A percentile compares a stretch with the other conserved stretches of the same genome.
Evolutionary conservation across 2,329 filamentous ascomycete species (phyloP).

Genomic region (Orbilia oligospora): DNA sequence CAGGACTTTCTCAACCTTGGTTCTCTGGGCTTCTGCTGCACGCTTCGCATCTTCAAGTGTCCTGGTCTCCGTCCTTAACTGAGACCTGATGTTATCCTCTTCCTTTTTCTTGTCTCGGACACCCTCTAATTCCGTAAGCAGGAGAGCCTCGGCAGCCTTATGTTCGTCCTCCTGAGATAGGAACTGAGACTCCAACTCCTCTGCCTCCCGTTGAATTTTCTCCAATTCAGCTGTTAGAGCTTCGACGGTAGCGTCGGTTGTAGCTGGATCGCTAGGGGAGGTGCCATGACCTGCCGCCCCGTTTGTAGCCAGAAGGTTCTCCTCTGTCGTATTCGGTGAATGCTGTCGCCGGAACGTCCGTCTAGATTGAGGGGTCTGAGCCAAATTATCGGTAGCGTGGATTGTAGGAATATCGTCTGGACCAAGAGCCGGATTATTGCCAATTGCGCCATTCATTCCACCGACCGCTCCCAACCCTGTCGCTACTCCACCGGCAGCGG

Average conservation of each 20-base stretch:
- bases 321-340: constrained; percentile 54
- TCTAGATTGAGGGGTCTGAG: constrained; percentile 48
- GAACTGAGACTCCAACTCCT: constrained; percentile 80
- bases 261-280: constrained; percentile 22
- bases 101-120: constrained; percentile 65
- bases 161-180: constrained; percentile 74
- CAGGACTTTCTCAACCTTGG: constrained; percentile 82
- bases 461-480: constrained; percentile 23
- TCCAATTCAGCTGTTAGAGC: constrained; percentile 83
- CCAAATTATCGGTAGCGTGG: constrained; percentile 58
- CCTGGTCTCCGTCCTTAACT: constrained; percentile 63
- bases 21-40: constrained; percentile 77
- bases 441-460: constrained; percentile 44
- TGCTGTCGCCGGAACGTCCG: constrained; percentile 56
- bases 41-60: constrained; percentile 74
- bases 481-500: constrained; percentile 54
- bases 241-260: constrained; percentile 63
- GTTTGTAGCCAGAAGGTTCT: constrained; percentile 54
- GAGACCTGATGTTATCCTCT: constrained; percentile 71
- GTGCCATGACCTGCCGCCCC: constrained; percentile 24
- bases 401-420: constrained; percentile 63
- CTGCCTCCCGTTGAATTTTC: constrained; percentile 83
- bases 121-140: constrained; percentile 63
- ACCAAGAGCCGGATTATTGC: constrained; percentile 50
- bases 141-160: constrained; percentile 67